A percentile compares a stretch with the other conserved stretches of the same genome.
Evolutionary conservation across 768 basidiomycete species (phyloP).

Genomic region (Pisolithus sp.): DNA sequence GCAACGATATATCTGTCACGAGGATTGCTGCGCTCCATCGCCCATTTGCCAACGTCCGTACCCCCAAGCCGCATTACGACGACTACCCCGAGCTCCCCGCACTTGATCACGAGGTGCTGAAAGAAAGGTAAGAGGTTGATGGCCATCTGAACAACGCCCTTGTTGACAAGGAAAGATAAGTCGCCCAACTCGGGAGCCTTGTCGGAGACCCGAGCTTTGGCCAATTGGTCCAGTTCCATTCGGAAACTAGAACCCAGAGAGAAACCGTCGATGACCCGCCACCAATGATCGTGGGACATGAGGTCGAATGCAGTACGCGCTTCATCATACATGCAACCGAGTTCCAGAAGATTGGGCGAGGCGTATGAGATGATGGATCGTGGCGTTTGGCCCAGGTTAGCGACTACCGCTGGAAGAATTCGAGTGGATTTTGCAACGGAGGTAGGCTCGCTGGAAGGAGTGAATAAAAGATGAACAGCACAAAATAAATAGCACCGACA

Average conservation of each 20-base stretch:
- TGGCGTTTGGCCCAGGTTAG: conserved; percentile 27
- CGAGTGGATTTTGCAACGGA: conserved; percentile 73
- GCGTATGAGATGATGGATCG: conserved; percentile 57
- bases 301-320: conserved; percentile 43
- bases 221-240: conserved; percentile 55
- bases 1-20: conserved; percentile 45
- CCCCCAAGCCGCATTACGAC: conserved; percentile 51
- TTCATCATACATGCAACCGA: conserved; percentile 51
- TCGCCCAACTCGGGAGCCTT: conserved; percentile 34
- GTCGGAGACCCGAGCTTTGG: conserved; percentile 40
- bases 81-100: conserved; percentile 63
- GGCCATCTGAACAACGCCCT: conserved; percentile 76
- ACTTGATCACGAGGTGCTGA: conserved; percentile 79
- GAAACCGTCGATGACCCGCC: conserved; percentile 58
- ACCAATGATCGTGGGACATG: conserved; percentile 53
- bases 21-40: conserved; percentile 39
- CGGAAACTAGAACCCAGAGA: conserved; percentile 64
- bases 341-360: conserved; percentile 83
- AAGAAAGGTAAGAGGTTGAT: conserved; percentile 81
- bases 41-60: conserved; percentile 44
- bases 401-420: conserved; percentile 58
- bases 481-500: conserved; percentile 40
- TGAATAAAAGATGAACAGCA: conserved; percentile 3
- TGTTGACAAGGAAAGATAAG: conserved; percentile 55
- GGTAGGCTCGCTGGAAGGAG: conserved; percentile 75